Conservation (phyloP, 1,284 basidiomycete species). For the Malassezia nana region DNA sequence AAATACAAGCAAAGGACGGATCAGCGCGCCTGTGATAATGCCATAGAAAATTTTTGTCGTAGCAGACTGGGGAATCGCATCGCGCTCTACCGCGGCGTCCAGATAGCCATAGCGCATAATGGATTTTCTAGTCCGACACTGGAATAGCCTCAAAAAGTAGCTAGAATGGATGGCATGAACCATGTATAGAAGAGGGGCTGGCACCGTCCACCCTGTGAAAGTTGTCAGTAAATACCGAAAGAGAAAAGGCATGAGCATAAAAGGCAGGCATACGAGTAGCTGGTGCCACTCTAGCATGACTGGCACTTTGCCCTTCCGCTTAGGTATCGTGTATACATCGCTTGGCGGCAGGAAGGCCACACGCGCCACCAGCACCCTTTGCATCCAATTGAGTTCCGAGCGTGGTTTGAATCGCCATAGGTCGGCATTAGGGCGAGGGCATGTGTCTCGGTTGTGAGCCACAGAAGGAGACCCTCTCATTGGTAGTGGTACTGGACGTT, state of each 20-base stretch:
- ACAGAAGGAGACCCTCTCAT: neutral
- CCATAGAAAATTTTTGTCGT: slow-evolving; percentile 16
- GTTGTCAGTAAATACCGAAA: slow-evolving; percentile 26
- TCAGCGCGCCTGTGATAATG: neutral
- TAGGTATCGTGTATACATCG: neutral
- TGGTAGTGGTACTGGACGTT: neutral
- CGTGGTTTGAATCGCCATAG: neutral
- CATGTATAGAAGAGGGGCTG: slow-evolving; percentile 23
- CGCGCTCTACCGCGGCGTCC: slow-evolving; percentile 22
- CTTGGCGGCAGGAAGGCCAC: neutral
- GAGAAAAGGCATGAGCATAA: slow-evolving; percentile 22
- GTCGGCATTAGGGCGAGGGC: slow-evolving; percentile 5
- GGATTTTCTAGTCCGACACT: slow-evolving; percentile 20
- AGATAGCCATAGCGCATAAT: slow-evolving; percentile 28
- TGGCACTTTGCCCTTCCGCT: slow-evolving; percentile 17
- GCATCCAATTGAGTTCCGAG: neutral
- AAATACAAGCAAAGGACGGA: slow-evolving; percentile 13
- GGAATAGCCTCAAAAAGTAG: slow-evolving; percentile 17
- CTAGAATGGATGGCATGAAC: slow-evolving; percentile 24
- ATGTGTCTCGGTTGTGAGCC: neutral
- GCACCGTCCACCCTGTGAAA: slow-evolving; percentile 24
- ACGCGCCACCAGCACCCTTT: neutral
- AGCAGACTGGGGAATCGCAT: slow-evolving; percentile 29
- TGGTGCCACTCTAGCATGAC: slow-evolving; percentile 25
- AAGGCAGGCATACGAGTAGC: slow-evolving; percentile 25